Percentiles rank a stretch among this genome's conserved stretches.
These are phyloP conservation scores for Phaeosphaeriaceae sp. DNA, from an alignment of 2,329 filamentous ascomycete genomes.

Conservation along the genomic window DNA sequence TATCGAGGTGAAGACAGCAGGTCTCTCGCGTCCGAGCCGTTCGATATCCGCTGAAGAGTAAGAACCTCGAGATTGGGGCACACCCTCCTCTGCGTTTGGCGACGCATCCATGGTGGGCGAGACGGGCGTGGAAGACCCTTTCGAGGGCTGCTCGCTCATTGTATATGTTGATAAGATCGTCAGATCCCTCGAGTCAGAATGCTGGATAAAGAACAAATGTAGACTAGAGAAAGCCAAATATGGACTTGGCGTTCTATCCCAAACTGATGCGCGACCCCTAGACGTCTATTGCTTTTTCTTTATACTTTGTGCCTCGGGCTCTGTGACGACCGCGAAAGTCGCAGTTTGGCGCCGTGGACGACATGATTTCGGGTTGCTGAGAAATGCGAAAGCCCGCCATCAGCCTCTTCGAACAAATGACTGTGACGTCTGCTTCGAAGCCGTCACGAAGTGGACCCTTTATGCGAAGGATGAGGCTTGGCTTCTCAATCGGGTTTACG, in stretches of 20 bases:
- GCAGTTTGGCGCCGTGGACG: conserved; percentile 8
- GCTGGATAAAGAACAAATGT: neutral
- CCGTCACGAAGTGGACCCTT: conserved; percentile 22
- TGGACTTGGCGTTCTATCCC: conserved; percentile 1
- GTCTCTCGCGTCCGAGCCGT: conserved; percentile 68
- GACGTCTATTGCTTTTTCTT: conserved; percentile 17
- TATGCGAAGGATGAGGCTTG: conserved; percentile 34
- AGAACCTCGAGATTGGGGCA: conserved; percentile 13
- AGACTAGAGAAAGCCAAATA: conserved; percentile 1
- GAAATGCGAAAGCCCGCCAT: conserved; percentile 14
- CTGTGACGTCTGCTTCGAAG: conserved; percentile 27
- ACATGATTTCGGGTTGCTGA: conserved; percentile 24
- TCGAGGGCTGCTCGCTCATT: conserved; percentile 2
- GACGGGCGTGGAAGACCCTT: conserved; percentile 1
- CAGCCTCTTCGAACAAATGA: conserved; percentile 13
- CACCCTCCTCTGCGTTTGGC: conserved; percentile 22
- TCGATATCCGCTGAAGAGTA: conserved; percentile 57
- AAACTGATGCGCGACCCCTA: neutral
- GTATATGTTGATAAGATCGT: conserved; percentile 1
- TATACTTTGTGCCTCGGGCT: conserved; percentile 11
- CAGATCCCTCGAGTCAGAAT: neutral
- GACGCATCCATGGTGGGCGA: neutral
- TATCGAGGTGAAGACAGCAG: conserved; percentile 61
- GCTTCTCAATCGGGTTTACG: conserved; percentile 26
- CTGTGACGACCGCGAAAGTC: conserved; percentile 18